Percentiles rank a stretch among this genome's conserved stretches.
Evolutionary conservation across 139 green algal species (phyloP).

Genomic region (Haematococcus sp.): DNA sequence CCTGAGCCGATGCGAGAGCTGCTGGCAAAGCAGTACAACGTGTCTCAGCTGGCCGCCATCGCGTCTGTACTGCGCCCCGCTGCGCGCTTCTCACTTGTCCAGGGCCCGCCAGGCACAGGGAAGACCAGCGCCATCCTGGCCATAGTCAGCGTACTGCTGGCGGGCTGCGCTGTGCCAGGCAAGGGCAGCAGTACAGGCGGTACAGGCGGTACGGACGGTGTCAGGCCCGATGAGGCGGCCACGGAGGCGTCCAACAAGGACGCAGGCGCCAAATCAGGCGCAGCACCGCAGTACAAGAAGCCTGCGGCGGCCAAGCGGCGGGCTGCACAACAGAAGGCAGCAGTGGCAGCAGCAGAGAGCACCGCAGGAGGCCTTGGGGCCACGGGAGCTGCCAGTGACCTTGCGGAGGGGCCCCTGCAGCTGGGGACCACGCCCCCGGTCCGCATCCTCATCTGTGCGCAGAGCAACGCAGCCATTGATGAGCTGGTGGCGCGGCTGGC

Average conservation of each 20-base stretch:
- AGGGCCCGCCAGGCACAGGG: conserved; percentile 70
- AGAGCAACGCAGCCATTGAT: conserved; percentile 67
- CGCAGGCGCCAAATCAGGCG: no score
- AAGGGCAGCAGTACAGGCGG: no score
- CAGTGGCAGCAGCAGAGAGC: no score
- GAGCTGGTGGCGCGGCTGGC: conserved; percentile 62
- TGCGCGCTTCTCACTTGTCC: conserved; percentile 13
- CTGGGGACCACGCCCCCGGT: conserved; percentile 13
- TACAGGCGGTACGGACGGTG: no score
- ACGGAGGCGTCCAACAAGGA: no score
- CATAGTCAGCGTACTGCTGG: conserved; percentile 59
- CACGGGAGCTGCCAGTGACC: no score
- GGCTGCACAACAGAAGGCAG: no score
- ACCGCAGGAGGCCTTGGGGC: no score
- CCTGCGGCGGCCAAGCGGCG: no score
- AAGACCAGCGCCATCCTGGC: conserved; percentile 62
- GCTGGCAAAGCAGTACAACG: conserved; percentile 43
- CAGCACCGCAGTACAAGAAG: no score
- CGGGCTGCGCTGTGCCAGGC: neutral
- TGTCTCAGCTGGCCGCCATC: conserved; percentile 57
- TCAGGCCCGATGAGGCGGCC: no score
- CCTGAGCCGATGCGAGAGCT: no score
- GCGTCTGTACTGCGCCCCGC: conserved; percentile 21
- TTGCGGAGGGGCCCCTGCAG: neutral
- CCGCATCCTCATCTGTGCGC: conserved; percentile 68